Conservation (phyloP, 306 rosid genomes). For the Alnus rubra region DNA sequence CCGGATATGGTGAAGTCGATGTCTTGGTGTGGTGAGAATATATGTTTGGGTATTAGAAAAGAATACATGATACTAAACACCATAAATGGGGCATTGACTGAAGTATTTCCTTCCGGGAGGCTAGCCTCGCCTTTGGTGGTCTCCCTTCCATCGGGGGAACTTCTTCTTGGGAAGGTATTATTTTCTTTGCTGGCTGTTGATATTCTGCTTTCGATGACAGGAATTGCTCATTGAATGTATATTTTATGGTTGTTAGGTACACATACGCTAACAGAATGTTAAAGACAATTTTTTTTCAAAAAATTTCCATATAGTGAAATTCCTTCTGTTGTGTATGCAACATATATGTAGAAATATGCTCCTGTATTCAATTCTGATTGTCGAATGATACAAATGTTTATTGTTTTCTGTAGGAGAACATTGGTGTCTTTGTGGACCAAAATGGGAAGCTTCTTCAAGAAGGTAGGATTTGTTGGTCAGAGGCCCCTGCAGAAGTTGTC, state of each 20-base stretch:
- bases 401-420: conserved; percentile 70
- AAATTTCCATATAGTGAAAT: neutral
- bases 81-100: conserved; percentile 71
- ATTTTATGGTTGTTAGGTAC: neutral
- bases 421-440: conserved; percentile 97
- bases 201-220: neutral
- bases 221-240: conserved; percentile 5
- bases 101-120: conserved; percentile 92
- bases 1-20: conserved; percentile 89
- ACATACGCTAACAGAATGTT: neutral
- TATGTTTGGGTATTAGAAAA: conserved; percentile 81
- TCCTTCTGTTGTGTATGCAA: neutral
- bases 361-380: conserved; percentile 15
- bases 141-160: conserved; percentile 93
- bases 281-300: neutral
- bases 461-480: conserved; percentile 98
- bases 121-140: conserved; percentile 88
- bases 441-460: conserved; percentile 90
- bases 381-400: conserved; percentile 17
- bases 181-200: conserved; percentile 5
- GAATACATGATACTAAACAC: conserved; percentile 85
- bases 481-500: conserved; percentile 80
- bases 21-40: conserved; percentile 96
- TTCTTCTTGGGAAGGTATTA: conserved; percentile 93
- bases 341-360: neutral